Base-by-base conservation (phyloP, 2,329 filamentous ascomycete species). In the Colletotrichum gloeosporioides region DNA sequence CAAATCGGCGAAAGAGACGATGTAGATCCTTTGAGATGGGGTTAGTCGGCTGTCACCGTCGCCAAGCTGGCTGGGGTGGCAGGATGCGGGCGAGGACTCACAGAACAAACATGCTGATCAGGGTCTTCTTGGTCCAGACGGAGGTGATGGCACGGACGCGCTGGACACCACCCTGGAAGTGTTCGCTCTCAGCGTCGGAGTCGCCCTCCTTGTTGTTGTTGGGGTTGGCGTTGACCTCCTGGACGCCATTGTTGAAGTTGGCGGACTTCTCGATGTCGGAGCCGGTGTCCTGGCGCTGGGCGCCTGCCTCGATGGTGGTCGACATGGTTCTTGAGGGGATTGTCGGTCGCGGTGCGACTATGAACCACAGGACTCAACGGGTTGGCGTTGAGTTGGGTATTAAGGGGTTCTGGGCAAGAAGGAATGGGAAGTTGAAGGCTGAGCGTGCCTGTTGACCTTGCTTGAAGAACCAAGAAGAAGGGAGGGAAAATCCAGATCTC, bases 31-130 rank as follows among this genome's bases (percentile, higher is more conserved):
- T 27, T 31, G 27, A 32, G 18, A 13, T 12, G 10, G 53, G 9
- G 34, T 53, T 69, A n/a, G 44, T n/a, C 18, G 10, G 16, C 18
- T 25, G 49, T 12, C 25, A 27, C 25, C 18, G 25, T 39, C 32
- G 27, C 53, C 16, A 31, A n/a, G 31, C 9, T 18, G 16, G 53
- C 25, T 12, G 6, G 12, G 8, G 16, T 16, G 18, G 12, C 57
- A 10, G 18, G 8, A 10, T 9, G 22, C 32, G n/a, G 15, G 55
- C 32, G 7, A 25, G 9, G 12, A 80, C 84, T 77, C 79, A 88
- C 87, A 87, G 79, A 32, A 78, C 79, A 78, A 87, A 87, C 73
- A 85, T 85, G 71, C 78, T 76, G 81, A 83, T 85, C 75, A 87
- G 78, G 18, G 82, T 82, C 78, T 81, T 83, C 64, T 79, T 82